A percentile compares a stretch with the other conserved stretches of the same genome.
Evolutionary conservation across 2,329 filamentous ascomycete genomes (phyloP).

Genomic region (Curvularia lunata): DNA sequence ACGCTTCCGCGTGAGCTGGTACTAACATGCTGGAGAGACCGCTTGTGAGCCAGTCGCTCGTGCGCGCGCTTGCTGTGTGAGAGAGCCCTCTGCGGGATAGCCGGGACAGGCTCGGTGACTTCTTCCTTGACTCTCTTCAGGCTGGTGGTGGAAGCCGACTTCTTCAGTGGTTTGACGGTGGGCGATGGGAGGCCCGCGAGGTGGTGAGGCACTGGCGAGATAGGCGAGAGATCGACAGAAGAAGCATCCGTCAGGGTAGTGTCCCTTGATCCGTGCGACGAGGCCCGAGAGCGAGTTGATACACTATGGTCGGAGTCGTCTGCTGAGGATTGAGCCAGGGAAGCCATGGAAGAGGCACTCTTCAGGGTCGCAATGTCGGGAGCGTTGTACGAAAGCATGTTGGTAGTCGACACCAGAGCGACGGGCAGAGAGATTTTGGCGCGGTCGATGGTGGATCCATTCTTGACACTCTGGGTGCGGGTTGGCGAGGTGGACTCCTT

Average conservation of each 20-base stretch:
- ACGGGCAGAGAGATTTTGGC: conserved; percentile 86
- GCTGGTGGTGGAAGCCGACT: conserved; percentile 50
- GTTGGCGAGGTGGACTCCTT: conserved; percentile 38
- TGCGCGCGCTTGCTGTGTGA: conserved; percentile 90
- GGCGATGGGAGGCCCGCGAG: conserved; percentile 64
- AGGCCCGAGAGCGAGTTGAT: conserved; percentile 54
- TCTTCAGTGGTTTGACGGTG: conserved; percentile 54
- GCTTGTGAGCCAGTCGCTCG: conserved; percentile 74
- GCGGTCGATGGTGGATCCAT: conserved; percentile 59
- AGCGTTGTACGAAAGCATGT: conserved; percentile 93
- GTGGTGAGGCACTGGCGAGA: conserved; percentile 62
- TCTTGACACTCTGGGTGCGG: conserved; percentile 56
- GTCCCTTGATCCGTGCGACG: conserved; percentile 61
- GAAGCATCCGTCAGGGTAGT: conserved; percentile 70
- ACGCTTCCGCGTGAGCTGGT: conserved; percentile 52
- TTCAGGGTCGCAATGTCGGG: conserved; percentile 70
- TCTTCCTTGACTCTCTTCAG: conserved; percentile 39
- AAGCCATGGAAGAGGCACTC: conserved; percentile 58
- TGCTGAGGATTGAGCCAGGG: conserved; percentile 63
- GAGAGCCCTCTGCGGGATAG: conserved; percentile 77
- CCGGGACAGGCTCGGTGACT: conserved; percentile 59
- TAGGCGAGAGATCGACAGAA: conserved; percentile 54
- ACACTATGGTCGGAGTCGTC: conserved; percentile 74
- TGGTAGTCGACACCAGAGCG: conserved; percentile 89
- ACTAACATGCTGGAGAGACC: conserved; percentile 60